Evolutionary conservation across 352 stramenopile genomes (phyloP).

Genomic region (Pythium aquatile): DNA sequence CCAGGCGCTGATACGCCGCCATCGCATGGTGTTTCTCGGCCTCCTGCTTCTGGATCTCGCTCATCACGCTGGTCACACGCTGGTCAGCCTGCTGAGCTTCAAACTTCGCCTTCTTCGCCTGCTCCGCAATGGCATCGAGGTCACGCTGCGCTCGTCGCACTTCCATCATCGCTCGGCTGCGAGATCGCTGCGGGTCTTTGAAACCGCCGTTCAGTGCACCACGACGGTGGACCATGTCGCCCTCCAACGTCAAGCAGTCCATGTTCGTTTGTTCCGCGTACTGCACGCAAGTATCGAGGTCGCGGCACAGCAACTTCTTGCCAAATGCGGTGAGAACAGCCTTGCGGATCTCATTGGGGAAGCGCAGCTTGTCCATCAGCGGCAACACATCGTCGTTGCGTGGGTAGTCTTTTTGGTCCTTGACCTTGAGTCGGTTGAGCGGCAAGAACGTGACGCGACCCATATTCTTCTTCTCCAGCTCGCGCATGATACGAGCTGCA

Average conservation of each 20-base stretch:
- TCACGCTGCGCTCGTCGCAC: slow-evolving; percentile 75
- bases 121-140: slow-evolving; percentile 63
- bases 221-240: slow-evolving; percentile 96
- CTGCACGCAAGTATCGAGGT: slow-evolving; percentile 88
- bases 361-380: slow-evolving; percentile 86
- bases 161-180: slow-evolving; percentile 78
- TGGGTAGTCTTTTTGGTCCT: slow-evolving; percentile 72
- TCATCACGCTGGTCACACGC: slow-evolving; percentile 78
- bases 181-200: slow-evolving; percentile 87
- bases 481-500: slow-evolving; percentile 92
- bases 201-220: slow-evolving; percentile 97
- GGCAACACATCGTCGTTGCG: slow-evolving; percentile 82
- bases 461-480: slow-evolving; percentile 92
- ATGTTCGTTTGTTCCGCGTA: slow-evolving; percentile 88
- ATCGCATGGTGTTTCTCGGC: slow-evolving; percentile 73
- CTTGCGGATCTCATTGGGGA: slow-evolving; percentile 78
- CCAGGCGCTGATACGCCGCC: slow-evolving; percentile 70
- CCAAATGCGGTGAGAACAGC: slow-evolving; percentile 97
- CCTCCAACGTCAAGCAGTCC: slow-evolving; percentile 98
- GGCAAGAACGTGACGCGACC: slow-evolving; percentile 98
- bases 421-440: slow-evolving; percentile 89
- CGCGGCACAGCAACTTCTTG: slow-evolving; percentile 95
- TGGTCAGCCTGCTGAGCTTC: slow-evolving; percentile 91
- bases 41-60: slow-evolving; percentile 84
- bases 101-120: slow-evolving; percentile 82